These are phyloP conservation scores for Ophiobolus disseminans DNA, from an alignment of 2,329 filamentous ascomycete species.

Conservation along the genomic window DNA sequence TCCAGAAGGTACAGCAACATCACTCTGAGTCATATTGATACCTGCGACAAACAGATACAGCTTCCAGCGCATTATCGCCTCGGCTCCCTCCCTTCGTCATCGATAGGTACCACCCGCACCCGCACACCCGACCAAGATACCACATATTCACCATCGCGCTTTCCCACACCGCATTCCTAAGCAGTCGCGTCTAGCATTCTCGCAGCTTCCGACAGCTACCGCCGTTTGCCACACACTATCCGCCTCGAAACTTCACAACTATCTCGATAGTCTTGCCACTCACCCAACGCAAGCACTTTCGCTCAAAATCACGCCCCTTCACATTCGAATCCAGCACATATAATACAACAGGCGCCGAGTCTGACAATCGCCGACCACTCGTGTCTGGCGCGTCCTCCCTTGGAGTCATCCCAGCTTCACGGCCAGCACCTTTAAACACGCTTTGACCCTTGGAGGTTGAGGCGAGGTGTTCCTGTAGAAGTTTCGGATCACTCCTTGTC, in stretches of 20 bases:
- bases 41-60: conserved; percentile 16
- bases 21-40: conserved; percentile 26
- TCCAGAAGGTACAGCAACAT: conserved; percentile 12
- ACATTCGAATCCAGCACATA: too few relatives aligned
- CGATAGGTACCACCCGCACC: conserved; percentile 21
- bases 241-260: neutral
- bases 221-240: neutral
- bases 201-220: neutral
- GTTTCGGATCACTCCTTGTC: conserved; percentile 53
- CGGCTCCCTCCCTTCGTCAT: conserved; percentile 40
- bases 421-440: conserved; percentile 80
- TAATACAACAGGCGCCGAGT: conserved; percentile 10
- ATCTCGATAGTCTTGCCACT: conserved; percentile 19
- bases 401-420: conserved; percentile 58
- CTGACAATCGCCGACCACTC: conserved; percentile 29
- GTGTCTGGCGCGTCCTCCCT: conserved; percentile 26
- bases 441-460: conserved; percentile 86
- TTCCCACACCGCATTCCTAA: conserved; percentile 1
- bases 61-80: conserved; percentile 26
- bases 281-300: conserved; percentile 5
- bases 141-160: conserved; percentile 14
- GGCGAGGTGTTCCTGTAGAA: conserved; percentile 80
- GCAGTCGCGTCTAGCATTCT: conserved; percentile 1
- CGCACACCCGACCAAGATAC: conserved; percentile 23
- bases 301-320: neutral